Evolutionary conservation across 2,329 filamentous ascomycete genomes (phyloP).

Genomic region (Zalaria obscura): DNA sequence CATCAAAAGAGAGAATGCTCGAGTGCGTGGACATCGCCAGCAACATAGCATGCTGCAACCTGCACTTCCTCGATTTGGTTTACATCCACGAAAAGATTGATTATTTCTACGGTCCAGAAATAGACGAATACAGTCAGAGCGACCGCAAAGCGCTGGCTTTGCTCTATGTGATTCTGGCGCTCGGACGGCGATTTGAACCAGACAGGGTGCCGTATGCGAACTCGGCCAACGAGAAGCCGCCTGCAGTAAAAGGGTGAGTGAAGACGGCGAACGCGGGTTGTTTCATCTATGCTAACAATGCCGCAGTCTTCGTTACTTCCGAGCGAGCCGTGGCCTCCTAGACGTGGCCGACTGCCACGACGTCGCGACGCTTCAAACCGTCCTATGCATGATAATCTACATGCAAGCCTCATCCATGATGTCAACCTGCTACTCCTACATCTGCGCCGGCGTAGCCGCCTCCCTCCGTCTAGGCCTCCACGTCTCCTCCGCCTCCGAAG

Average conservation of each 20-base stretch:
- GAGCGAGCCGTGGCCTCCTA: conserved; percentile 8
- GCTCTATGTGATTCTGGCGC: conserved; percentile 5
- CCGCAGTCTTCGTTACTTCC: conserved; percentile 8
- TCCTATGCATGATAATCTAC: conserved; percentile 14
- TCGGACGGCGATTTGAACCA: conserved; percentile 4
- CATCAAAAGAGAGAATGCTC: conserved; percentile 6
- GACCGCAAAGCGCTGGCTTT: conserved; percentile 4
- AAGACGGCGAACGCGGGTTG: neutral
- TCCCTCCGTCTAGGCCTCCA: conserved; percentile 13
- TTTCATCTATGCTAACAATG: conserved; percentile 1
- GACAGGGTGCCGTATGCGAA: too few species aligned
- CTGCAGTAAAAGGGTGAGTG: neutral
- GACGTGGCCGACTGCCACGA: conserved; percentile 12
- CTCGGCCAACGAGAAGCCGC: too few species aligned
- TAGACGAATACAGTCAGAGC: conserved; percentile 3
- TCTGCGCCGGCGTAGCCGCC: conserved; percentile 12
- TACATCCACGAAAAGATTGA: neutral
- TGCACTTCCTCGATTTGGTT: conserved; percentile 6
- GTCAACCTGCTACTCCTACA: conserved; percentile 12
- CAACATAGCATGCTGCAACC: conserved; percentile 7
- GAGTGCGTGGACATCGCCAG: conserved; percentile 6
- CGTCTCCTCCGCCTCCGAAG: conserved; percentile 4
- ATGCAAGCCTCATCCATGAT: conserved; percentile 12
- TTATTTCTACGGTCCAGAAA: conserved; percentile 3
- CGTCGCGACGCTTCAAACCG: conserved; percentile 10